These are phyloP conservation scores for Sporobolomyces pararoseus DNA, from an alignment of 768 basidiomycete genomes.

Conservation along the genomic window DNA sequence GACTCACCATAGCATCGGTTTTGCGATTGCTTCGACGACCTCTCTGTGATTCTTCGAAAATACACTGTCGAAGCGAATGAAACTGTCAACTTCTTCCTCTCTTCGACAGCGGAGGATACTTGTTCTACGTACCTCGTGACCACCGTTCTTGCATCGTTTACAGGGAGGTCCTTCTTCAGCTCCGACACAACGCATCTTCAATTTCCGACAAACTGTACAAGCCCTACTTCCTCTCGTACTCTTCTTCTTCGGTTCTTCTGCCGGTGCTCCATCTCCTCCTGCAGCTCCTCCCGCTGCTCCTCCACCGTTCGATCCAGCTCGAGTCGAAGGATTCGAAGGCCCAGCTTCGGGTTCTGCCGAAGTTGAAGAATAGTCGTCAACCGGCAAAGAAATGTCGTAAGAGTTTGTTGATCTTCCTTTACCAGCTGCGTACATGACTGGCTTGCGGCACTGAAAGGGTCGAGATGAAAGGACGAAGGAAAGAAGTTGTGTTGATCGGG, in stretches of 20 bases:
- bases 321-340: slow-evolving; percentile 24
- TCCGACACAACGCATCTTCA: slow-evolving; percentile 45
- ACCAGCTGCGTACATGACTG: slow-evolving; percentile 10
- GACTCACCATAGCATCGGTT: slow-evolving; percentile 43
- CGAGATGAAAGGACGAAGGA: no score
- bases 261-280: slow-evolving; percentile 4
- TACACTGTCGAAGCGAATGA: slow-evolving; percentile 54
- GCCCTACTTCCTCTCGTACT: slow-evolving; percentile 57
- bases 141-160: slow-evolving; percentile 64
- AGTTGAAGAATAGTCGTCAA: slow-evolving; percentile 9
- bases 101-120: no score
- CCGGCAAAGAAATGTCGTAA: slow-evolving; percentile 13
- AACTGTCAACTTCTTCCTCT: no score
- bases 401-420: slow-evolving; percentile 14
- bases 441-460: neutral
- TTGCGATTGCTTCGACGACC: slow-evolving; percentile 56
- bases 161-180: slow-evolving; percentile 85
- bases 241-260: slow-evolving; percentile 41
- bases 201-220: slow-evolving; percentile 89
- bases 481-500: neutral
- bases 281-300: neutral
- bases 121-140: slow-evolving; percentile 59
- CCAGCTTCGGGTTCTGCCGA: slow-evolving; percentile 22
- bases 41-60: slow-evolving; percentile 94
- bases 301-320: neutral